Conservation (phyloP, 2,329 filamentous ascomycete species). For the Colletotrichum eleusines region DNA sequence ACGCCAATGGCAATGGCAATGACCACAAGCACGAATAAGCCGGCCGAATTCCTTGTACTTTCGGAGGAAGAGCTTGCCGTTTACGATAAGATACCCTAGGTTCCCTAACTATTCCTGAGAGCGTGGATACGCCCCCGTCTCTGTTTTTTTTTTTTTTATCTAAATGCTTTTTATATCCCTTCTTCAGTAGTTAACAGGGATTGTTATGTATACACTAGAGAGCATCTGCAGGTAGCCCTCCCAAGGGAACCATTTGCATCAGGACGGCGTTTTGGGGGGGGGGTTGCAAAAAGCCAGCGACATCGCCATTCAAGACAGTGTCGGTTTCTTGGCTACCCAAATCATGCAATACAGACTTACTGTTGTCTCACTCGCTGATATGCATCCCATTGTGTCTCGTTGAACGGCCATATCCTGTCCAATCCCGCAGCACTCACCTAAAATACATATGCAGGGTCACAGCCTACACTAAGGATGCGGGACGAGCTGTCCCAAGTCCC, state of each 20-base stretch:
- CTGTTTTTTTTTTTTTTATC: slow-evolving; percentile 18
- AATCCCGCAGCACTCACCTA: slow-evolving; percentile 6
- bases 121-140: slow-evolving; percentile 16
- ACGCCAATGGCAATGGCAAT: slow-evolving; percentile 48
- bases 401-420: slow-evolving; percentile 8
- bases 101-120: slow-evolving; percentile 30
- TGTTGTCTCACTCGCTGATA: background rate
- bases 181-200: background rate
- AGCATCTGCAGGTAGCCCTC: slow-evolving; percentile 23
- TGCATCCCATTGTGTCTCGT: slow-evolving; percentile 1
- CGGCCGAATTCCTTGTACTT: slow-evolving; percentile 15
- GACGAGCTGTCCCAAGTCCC: slow-evolving; percentile 34
- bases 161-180: background rate
- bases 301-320: slow-evolving; percentile 21
- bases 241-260: slow-evolving; percentile 36
- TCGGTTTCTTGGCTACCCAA: slow-evolving; percentile 16
- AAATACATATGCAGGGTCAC: slow-evolving; percentile 7
- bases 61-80: slow-evolving; percentile 34
- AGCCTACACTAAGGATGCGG: slow-evolving; percentile 15
- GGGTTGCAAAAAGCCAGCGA: slow-evolving; percentile 35
- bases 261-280: slow-evolving; percentile 31
- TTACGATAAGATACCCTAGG: slow-evolving; percentile 41
- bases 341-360: slow-evolving; percentile 6
- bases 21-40: slow-evolving; percentile 48
- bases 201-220: slow-evolving; percentile 28